Evolutionary conservation across 345 rosid species (phyloP), one percentile per base, ranked within the genome.

Genomic region (Rubroshorea leprosula): DNA sequence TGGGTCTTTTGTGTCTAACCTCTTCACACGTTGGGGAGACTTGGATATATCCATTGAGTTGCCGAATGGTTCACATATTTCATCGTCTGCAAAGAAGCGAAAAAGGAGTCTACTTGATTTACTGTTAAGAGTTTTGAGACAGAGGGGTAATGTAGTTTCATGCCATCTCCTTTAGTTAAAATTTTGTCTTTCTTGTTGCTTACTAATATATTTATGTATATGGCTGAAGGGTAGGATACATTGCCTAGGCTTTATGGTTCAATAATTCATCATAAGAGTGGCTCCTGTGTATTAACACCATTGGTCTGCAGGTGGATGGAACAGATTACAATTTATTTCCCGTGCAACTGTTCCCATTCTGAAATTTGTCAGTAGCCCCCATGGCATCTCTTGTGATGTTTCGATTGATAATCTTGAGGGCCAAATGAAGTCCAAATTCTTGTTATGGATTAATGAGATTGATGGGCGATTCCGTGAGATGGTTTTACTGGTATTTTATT

Each of bases 1-100:
- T 77, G 98, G 98, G 60, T 92, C 96, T 6, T 86, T 86, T 68
- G 83, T 86, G 45, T 88, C 98, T 20, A 80, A 86, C 72, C 95
- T 88, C 68, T 88, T 89, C 75, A 70, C 85, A 16, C 66, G 80
- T 39, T 65, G 83, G 78, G 95, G 93, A 67, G 98, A 92, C 70
- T 68, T 92, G 68, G 96, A 92, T 73, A 73, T 92, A 63, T 84
- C 98, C 49, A 57, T 92, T 25, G 78, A 83, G 45, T 68, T 89
- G 45, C 56, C 71, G 50, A 72, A 74, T 27, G 79, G 84, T 49
- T 60, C 90, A 5, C 70, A 69, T 54, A 74, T 88, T 58, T 75
- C 88, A 44, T 78, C 78, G 65, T 55, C 83, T 63, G 96, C 85
- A 58, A 92, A 86, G 80, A 88, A 73, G 75, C 73, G 68, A 52